Evolutionary conservation across 352 stramenopile species (phyloP).

Genomic region (Phytophthora capsici): DNA sequence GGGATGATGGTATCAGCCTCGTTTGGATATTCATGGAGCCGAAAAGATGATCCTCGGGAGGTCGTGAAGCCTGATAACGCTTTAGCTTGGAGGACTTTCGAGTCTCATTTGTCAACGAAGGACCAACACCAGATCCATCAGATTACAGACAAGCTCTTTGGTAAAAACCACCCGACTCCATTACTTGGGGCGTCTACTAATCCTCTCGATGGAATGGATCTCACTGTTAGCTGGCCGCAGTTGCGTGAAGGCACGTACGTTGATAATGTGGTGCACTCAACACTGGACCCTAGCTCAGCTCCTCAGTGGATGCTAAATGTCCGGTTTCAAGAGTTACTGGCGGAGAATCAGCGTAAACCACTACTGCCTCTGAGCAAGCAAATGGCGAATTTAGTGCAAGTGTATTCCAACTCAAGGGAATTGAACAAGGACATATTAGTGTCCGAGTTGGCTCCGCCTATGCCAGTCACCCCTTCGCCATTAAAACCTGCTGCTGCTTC

Average conservation of each 20-base stretch:
- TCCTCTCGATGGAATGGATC: constrained; percentile 60
- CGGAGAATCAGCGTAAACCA: constrained; percentile 60
- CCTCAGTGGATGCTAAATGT: constrained; percentile 70
- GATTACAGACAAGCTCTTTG: constrained; percentile 49
- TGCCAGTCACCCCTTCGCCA: constrained; percentile 31
- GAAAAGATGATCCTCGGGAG: constrained; percentile 55
- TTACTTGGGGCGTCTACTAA: constrained; percentile 44
- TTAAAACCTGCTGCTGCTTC: constrained; percentile 16
- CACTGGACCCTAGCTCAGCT: constrained; percentile 65
- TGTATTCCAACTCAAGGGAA: constrained; percentile 77
- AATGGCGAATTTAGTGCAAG: constrained; percentile 72
- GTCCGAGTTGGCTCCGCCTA: constrained; percentile 68
- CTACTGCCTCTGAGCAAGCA: constrained; percentile 68
- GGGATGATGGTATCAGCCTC: constrained; percentile 75
- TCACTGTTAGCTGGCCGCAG: constrained; percentile 72
- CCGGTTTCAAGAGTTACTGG: constrained; percentile 48
- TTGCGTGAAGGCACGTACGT: constrained; percentile 84
- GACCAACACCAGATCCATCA: constrained; percentile 29
- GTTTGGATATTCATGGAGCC: constrained; percentile 67
- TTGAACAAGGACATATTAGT: constrained; percentile 76
- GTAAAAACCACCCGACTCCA: constrained; percentile 30
- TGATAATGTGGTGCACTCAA: constrained; percentile 87
- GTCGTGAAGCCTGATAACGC: constrained; percentile 15
- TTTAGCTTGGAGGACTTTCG: constrained; percentile 33
- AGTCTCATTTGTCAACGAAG: constrained; percentile 23